Evolutionary conservation across 2,329 filamentous ascomycete genomes (phyloP).

Genomic region (Colletotrichum sp.): DNA sequence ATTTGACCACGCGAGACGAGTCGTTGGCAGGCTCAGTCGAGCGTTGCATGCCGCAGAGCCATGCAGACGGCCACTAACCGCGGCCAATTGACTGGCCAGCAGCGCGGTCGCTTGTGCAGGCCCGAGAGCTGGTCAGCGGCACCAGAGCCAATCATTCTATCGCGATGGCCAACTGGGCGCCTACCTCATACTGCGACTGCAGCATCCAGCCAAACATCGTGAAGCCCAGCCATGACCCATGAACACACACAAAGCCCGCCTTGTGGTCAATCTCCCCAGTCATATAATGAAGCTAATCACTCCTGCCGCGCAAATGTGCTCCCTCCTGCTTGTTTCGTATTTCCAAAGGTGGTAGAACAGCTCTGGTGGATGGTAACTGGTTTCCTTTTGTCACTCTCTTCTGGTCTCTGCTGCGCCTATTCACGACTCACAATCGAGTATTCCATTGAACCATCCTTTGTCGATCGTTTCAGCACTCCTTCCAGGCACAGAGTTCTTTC

Average conservation of each 20-base stretch:
- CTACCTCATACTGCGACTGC: conserved; percentile 22
- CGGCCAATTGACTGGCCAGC: conserved; percentile 18
- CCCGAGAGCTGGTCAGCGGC: conserved; percentile 19
- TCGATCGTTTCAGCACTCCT: neutral
- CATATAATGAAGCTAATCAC: conserved; percentile 21
- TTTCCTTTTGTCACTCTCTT: conserved; percentile 3
- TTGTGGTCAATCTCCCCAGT: conserved; percentile 1
- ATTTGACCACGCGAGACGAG: conserved; percentile 6
- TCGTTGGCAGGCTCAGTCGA: neutral
- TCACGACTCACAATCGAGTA: conserved; percentile 8
- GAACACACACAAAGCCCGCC: neutral
- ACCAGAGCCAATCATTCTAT: conserved; percentile 17
- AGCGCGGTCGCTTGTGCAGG: conserved; percentile 10
- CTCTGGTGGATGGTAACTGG: conserved; percentile 4
- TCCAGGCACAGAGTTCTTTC: neutral
- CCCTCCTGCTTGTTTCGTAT: conserved; percentile 13
- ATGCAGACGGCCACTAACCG: neutral
- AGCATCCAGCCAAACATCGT: conserved; percentile 21
- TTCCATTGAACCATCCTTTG: neutral
- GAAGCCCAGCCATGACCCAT: conserved; percentile 11
- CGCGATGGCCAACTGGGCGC: conserved; percentile 12
- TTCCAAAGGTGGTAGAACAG: conserved; percentile 2
- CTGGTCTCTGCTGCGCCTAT: conserved; percentile 7
- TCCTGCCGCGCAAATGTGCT: conserved; percentile 3
- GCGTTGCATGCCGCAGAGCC: neutral